These are phyloP conservation scores for Pichia californica DNA, from an alignment of 805 yeast species.

Conservation along the genomic window DNA sequence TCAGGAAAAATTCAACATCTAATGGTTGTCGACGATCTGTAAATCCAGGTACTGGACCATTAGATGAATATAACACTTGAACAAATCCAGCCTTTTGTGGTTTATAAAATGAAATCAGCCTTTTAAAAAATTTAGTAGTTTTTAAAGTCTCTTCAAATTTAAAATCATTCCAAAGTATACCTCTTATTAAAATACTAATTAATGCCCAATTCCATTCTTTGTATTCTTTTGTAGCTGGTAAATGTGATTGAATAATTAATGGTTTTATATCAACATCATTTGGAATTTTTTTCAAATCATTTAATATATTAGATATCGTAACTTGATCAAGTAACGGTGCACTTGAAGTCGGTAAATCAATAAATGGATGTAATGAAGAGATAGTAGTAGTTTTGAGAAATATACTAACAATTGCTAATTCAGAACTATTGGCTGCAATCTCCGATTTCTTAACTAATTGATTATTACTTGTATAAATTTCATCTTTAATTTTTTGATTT, in stretches of 20 bases:
- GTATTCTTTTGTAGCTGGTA: conserved; percentile 71
- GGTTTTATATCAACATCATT: conserved; percentile 67
- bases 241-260: conserved; percentile 60
- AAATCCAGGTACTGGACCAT: conserved; percentile 2
- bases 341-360: not conserved
- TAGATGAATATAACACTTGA: not conserved
- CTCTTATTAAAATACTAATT: conserved; percentile 65
- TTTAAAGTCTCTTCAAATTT: conserved; percentile 71
- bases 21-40: not conserved
- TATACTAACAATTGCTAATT: not conserved
- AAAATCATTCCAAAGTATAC: conserved; percentile 69
- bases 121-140: conserved; percentile 79
- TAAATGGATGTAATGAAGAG: not conserved
- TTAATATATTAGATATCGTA: not conserved
- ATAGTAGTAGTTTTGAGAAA: conserved; percentile 2
- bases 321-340: conserved; percentile 3
- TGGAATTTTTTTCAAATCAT: not conserved
- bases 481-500: conserved; percentile 2
- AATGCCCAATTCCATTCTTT: conserved; percentile 85
- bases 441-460: not conserved
- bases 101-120: conserved; percentile 78
- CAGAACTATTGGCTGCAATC: conserved; percentile 1
- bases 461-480: not conserved
- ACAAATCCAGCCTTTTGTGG: conserved; percentile 86
- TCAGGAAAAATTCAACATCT: not conserved